A percentile compares a stretch with the other conserved stretches of the same genome.
Evolutionary conservation across 2,329 filamentous ascomycete genomes (phyloP).

Genomic region (Fusarium napiforme): DNA sequence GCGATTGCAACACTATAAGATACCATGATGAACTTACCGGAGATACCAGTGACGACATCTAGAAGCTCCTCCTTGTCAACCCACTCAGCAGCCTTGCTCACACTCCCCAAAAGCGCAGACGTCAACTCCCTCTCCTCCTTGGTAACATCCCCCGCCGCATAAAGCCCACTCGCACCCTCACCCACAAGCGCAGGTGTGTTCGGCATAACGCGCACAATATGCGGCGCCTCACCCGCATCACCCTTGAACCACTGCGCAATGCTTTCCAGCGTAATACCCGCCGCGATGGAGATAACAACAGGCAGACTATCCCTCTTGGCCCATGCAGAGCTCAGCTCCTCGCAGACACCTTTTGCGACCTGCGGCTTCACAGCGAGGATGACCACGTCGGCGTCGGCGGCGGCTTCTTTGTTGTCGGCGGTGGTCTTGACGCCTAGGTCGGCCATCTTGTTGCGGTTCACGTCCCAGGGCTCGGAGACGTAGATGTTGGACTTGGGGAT

Average conservation of each 20-base stretch:
- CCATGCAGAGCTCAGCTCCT: slow-evolving; percentile 58
- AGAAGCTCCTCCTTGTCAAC: slow-evolving; percentile 61
- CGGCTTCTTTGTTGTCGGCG: slow-evolving; percentile 58
- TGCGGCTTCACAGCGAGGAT: slow-evolving; percentile 64
- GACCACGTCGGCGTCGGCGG: slow-evolving; percentile 56
- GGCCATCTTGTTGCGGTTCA: slow-evolving; percentile 62
- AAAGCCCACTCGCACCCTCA: slow-evolving; percentile 62
- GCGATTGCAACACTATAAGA: too few species aligned
- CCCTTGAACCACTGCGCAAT: slow-evolving; percentile 56
- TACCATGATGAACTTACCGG: slow-evolving; percentile 49
- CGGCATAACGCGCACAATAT: slow-evolving; percentile 63
- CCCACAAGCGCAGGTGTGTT: slow-evolving; percentile 63
- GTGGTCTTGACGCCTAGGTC: slow-evolving; percentile 59
- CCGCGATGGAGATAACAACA: slow-evolving; percentile 61
- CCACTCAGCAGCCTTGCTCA: slow-evolving; percentile 62
- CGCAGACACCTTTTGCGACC: slow-evolving; percentile 59
- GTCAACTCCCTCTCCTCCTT: slow-evolving; percentile 56
- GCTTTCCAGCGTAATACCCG: slow-evolving; percentile 59
- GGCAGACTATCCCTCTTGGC: slow-evolving; percentile 49
- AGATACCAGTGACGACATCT: slow-evolving; percentile 62
- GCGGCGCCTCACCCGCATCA: slow-evolving; percentile 52
- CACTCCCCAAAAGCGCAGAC: slow-evolving; percentile 55
- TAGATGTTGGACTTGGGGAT: slow-evolving; percentile 57
- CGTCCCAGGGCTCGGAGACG: slow-evolving; percentile 64
- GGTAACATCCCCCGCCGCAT: slow-evolving; percentile 56